Base-by-base conservation (phyloP, 371 early-diverging fungal genomes). In the Lichtheimia corymbifera region DNA sequence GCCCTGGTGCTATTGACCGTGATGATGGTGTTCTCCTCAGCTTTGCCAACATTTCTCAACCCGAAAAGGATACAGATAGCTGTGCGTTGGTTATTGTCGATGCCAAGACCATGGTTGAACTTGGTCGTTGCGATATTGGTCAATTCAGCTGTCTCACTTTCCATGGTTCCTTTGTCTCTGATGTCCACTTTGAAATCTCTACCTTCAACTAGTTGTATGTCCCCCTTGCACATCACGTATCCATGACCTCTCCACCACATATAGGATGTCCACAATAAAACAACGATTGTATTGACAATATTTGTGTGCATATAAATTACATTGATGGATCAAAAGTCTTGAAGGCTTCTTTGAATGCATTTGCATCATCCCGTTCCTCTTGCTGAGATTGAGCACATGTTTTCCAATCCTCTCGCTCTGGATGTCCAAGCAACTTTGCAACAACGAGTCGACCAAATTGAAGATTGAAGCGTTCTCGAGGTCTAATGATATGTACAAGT, bases 321-420 rank as follows among this genome's bases (percentile, higher is more conserved):
- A 80, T 41, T 2, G 80, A 75, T 58, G 84, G 83, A 58, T 87
- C 87, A 71, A 68, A 86, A 4, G 68, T 56, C 62, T 77, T 74
- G 54, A 88, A 88, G 5, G 80, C 84, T 27, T 64, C 65, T 50
- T 83, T 84, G 60, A 89, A 89, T 6, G 61, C 71, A 5, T 65
- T 59, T 2, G 78, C 71, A 55, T 76, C 83, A 43, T 65, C 58
- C 27, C 72, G 73, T 67, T 94, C 93, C 57, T 90, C 85, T 30
- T 87, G 84, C 24, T 77, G 71, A 14, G 71, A 53, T 55, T 85
- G 67, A 20, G 73, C 62, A 62, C 92, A 91, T 6, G 72, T 70
- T 66, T 88, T 89, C 95, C 95, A 94, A 58, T 89, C 82, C 35
- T 77, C 84, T 44, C 91, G 75, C 15, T 89, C 85, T 15, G 88